A percentile compares a stretch with the other conserved stretches of the same genome.
These are phyloP conservation scores for Clonostachys byssicola DNA, from an alignment of 2,329 filamentous ascomycete genomes.

Conservation along the genomic window DNA sequence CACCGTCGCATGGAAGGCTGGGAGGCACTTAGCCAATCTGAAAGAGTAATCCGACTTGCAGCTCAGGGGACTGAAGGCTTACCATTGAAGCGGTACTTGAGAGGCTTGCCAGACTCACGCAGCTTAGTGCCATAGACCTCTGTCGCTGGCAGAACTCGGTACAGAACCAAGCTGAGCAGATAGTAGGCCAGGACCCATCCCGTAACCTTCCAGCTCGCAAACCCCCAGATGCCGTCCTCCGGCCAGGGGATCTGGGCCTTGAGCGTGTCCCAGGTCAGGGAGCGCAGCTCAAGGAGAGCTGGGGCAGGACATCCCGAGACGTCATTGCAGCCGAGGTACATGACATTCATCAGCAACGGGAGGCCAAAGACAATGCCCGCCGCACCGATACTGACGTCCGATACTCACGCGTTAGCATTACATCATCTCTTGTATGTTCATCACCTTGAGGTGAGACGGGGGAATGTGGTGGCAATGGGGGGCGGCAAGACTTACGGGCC, in stretches of 20 bases:
- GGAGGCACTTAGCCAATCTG: constrained; percentile 49
- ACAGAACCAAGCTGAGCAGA: constrained; percentile 67
- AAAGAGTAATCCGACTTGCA: constrained; percentile 71
- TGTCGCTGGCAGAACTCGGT: constrained; percentile 71
- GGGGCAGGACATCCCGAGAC: constrained; percentile 86
- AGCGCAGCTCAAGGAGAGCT: constrained; percentile 69
- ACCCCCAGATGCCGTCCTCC: constrained; percentile 60
- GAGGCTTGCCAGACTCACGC: constrained; percentile 64
- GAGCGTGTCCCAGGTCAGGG: constrained; percentile 65
- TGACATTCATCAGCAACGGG: constrained; percentile 72
- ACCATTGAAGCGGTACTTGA: constrained; percentile 83
- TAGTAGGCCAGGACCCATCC: constrained; percentile 75
- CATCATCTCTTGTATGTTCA: no score
- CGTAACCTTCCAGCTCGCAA: constrained; percentile 67
- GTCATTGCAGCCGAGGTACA: constrained; percentile 88
- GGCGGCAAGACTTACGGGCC: no score
- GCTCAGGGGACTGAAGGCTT: constrained; percentile 14
- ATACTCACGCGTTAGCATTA: background rate
- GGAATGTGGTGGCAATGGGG: no score
- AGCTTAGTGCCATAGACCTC: constrained; percentile 66
- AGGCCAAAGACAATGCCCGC: constrained; percentile 74
- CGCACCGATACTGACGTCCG: constrained; percentile 48
- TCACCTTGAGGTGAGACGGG: no score
- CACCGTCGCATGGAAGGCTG: constrained; percentile 48
- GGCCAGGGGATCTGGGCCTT: constrained; percentile 84